phyloP scores from a whole-genome alignment of 768 basidiomycete genomes.

The Phylloporus sp. region DNA sequence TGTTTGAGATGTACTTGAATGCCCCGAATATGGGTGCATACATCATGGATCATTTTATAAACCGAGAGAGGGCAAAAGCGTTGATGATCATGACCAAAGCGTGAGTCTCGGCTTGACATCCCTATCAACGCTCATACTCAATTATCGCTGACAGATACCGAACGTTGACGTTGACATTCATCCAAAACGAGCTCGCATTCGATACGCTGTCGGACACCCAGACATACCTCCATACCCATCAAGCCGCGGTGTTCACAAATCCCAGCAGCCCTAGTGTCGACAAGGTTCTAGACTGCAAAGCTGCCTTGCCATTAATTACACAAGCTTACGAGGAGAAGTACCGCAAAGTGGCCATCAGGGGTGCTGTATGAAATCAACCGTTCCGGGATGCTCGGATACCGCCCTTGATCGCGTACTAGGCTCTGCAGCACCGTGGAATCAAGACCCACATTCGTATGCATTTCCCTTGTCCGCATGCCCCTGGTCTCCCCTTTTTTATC shows the following conservation, averaged over 20 bases:
- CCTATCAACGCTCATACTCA: neutral
- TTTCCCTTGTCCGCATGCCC: conserved; percentile 8
- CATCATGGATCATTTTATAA: conserved; percentile 98
- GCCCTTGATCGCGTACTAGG: conserved; percentile 1
- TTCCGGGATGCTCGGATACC: conserved; percentile 5
- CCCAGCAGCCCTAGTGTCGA: conserved; percentile 57
- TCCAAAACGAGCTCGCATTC: conserved; percentile 82
- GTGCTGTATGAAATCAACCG: conserved; percentile 62
- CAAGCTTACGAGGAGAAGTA: conserved; percentile 77
- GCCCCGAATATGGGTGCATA: conserved; percentile 98
- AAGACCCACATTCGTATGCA: conserved; percentile 11
- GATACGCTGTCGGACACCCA: conserved; percentile 59
- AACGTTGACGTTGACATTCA: conserved; percentile 70
- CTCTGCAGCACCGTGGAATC: conserved; percentile 11
- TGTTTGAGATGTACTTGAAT: conserved; percentile 79
- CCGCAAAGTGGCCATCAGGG: conserved; percentile 85
- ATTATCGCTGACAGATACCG: conserved; percentile 59
- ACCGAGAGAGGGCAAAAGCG: conserved; percentile 83
- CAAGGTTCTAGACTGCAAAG: conserved; percentile 71
- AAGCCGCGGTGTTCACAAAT: conserved; percentile 63
- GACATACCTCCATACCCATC: conserved; percentile 68
- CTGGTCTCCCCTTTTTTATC: conserved; percentile 13
- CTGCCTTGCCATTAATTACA: conserved; percentile 50
- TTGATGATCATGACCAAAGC: conserved; percentile 89
- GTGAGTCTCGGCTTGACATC: conserved; percentile 47